These are phyloP conservation scores for Cucumis hystrix DNA, from an alignment of 306 rosid species.

Conservation along the genomic window DNA sequence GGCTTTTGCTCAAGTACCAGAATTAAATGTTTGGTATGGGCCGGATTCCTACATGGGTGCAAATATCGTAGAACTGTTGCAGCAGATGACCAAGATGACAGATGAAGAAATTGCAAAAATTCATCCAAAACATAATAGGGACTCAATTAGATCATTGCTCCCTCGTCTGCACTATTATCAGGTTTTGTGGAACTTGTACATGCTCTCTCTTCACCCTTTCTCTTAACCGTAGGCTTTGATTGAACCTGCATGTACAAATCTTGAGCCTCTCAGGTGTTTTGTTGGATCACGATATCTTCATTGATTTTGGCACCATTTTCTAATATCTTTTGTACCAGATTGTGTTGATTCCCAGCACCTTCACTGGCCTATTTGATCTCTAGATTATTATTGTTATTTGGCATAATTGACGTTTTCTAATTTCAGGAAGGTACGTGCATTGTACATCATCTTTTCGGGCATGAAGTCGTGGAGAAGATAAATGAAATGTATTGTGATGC, in stretches of 20 bases:
- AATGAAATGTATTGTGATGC: slow-evolving; percentile 91
- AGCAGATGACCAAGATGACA: slow-evolving; percentile 73
- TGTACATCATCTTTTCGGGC: slow-evolving; percentile 86
- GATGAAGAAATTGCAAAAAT: slow-evolving; percentile 68
- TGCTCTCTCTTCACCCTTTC: neutral
- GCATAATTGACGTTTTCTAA: neutral
- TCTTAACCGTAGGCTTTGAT: neutral
- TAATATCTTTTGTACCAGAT: neutral
- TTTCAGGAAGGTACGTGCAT: slow-evolving; percentile 86
- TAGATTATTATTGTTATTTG: neutral
- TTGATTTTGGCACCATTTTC: neutral
- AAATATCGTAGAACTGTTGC: slow-evolving; percentile 64
- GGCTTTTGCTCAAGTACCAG: slow-evolving; percentile 93
- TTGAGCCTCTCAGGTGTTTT: neutral
- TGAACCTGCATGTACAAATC: neutral
- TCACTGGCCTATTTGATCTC: neutral
- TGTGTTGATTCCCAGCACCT: neutral
- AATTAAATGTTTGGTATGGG: slow-evolving; percentile 68
- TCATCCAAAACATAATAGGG: slow-evolving; percentile 62
- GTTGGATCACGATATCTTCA: neutral
- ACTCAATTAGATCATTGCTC: slow-evolving; percentile 53
- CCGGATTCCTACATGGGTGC: slow-evolving; percentile 99
- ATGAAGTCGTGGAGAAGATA: slow-evolving; percentile 86
- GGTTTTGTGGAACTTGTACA: slow-evolving; percentile 19
- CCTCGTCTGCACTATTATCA: slow-evolving; percentile 66